phyloP scores from a whole-genome alignment of 768 basidiomycete species.

The Phylloporus sp. region DNA sequence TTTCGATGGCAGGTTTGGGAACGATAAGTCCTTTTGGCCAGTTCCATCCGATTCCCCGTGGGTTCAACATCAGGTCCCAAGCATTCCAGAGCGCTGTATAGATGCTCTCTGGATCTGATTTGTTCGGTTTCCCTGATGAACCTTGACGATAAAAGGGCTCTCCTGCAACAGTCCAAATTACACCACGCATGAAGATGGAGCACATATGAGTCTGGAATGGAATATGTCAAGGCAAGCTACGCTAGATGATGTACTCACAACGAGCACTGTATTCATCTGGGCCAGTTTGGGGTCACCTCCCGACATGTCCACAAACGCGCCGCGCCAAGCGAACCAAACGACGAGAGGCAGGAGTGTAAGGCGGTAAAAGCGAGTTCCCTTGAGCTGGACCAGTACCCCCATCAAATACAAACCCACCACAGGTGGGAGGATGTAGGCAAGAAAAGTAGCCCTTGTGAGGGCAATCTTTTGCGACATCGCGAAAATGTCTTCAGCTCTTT shows the following conservation, averaged over 20 bases:
- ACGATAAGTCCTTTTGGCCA: slow-evolving; percentile 13
- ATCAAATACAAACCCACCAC: slow-evolving; percentile 44
- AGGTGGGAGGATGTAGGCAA: slow-evolving; percentile 39
- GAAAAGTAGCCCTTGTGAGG: slow-evolving; percentile 22
- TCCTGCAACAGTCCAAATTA: slow-evolving; percentile 14
- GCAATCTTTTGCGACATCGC: slow-evolving; percentile 3
- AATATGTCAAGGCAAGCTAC: neutral
- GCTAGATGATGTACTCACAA: slow-evolving; percentile 11
- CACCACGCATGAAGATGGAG: slow-evolving; percentile 9
- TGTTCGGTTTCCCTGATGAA: neutral
- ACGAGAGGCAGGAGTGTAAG: slow-evolving; percentile 47
- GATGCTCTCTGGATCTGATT: neutral
- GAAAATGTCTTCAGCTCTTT: slow-evolving; percentile 1
- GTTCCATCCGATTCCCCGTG: slow-evolving; percentile 29
- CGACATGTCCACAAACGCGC: slow-evolving; percentile 23
- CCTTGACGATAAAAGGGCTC: slow-evolving; percentile 12
- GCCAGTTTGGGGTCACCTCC: slow-evolving; percentile 14
- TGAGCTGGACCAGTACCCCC: slow-evolving; percentile 48
- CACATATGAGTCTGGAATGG: slow-evolving; percentile 13
- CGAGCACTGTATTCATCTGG: slow-evolving; percentile 10
- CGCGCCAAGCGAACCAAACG: slow-evolving; percentile 42
- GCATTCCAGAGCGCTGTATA: slow-evolving; percentile 22
- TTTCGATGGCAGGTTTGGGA: slow-evolving; percentile 13
- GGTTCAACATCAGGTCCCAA: slow-evolving; percentile 18
- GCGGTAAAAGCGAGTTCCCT: slow-evolving; percentile 39